Evolutionary conservation across 371 early-diverging fungal species (phyloP).

Genomic region (Haplosporangium sp.): DNA sequence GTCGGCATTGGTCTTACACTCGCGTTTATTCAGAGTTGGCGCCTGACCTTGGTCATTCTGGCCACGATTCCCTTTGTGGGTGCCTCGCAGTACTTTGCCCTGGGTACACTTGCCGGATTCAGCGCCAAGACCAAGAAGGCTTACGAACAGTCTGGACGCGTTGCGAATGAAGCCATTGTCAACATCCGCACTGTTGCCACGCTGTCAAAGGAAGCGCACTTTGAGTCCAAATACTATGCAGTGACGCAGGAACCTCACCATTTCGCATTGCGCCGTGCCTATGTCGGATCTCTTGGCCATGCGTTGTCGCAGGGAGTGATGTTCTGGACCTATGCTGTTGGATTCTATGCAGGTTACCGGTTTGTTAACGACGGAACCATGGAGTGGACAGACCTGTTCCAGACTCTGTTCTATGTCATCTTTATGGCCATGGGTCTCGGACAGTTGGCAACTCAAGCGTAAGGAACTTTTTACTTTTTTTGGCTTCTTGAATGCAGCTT

Average conservation of each 20-base stretch:
- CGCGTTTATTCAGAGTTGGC: constrained; percentile 68
- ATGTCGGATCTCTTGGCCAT: constrained; percentile 69
- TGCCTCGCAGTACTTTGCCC: constrained; percentile 56
- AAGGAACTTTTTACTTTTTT: constrained; percentile 33
- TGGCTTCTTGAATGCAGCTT: not conserved
- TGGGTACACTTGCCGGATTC: constrained; percentile 58
- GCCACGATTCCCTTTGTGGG: constrained; percentile 64
- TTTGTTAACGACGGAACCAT: constrained; percentile 20
- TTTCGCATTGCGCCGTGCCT: constrained; percentile 67
- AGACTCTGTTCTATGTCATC: constrained; percentile 74
- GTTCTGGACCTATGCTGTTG: constrained; percentile 71
- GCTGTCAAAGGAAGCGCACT: constrained; percentile 80
- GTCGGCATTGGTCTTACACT: constrained; percentile 55
- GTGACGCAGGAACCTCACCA: constrained; percentile 75
- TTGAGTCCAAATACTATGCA: constrained; percentile 68
- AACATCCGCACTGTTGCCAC: constrained; percentile 90
- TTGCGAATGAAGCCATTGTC: constrained; percentile 87
- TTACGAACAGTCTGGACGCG: constrained; percentile 77
- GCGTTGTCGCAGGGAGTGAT: constrained; percentile 75
- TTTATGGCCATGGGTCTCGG: constrained; percentile 80
- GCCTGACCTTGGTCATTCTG: constrained; percentile 68
- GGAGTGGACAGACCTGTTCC: constrained; percentile 17
- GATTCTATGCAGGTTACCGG: constrained; percentile 58
- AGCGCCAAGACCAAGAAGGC: constrained; percentile 73
- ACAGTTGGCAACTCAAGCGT: constrained; percentile 56